Conservation (phyloP, 192 early-diverging fungal species). For the Podila epigama region DNA sequence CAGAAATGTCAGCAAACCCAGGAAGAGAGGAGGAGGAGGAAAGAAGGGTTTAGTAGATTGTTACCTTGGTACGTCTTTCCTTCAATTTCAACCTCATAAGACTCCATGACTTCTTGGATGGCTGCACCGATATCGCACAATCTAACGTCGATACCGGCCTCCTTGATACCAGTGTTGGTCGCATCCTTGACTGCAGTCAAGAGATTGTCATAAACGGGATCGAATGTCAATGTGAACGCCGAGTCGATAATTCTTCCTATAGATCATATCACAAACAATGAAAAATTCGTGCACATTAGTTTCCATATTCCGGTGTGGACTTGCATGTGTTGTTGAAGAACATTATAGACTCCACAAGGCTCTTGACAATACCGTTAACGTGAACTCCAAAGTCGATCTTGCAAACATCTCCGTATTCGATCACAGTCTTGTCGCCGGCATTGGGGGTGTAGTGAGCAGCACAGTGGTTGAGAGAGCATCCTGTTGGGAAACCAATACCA, state of each 20-base stretch:
- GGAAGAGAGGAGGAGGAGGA: neutral
- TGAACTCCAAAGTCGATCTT: conserved; percentile 98
- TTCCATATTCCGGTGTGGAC: too few relatives aligned
- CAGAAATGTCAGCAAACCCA: too few relatives aligned
- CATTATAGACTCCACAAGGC: neutral
- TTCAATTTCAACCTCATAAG: conserved; percentile 94
- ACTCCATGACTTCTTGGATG: conserved; percentile 98
- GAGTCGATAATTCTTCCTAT: conserved; percentile 91
- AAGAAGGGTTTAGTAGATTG: neutral
- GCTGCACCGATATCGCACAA: conserved; percentile 95
- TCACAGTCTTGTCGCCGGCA: conserved; percentile 91
- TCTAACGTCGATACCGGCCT: conserved; percentile 97
- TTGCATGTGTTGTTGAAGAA: too few relatives aligned
- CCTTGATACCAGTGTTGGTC: conserved; percentile 93
- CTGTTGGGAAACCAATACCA: conserved; percentile 96
- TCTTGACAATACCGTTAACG: conserved; percentile 68
- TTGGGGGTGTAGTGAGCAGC: conserved; percentile 99
- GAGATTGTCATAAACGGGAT: conserved; percentile 88
- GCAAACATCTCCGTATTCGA: conserved; percentile 90
- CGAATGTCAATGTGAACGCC: conserved; percentile 93
- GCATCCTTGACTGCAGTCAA: conserved; percentile 92
- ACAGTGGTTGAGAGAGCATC: conserved; percentile 91
- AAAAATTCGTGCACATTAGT: too few relatives aligned
- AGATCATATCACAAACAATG: too few relatives aligned
- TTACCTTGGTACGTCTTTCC: conserved; percentile 88